Base-by-base conservation (phyloP, 192 early-diverging fungal species). In the Paraglomus brasilianum region DNA sequence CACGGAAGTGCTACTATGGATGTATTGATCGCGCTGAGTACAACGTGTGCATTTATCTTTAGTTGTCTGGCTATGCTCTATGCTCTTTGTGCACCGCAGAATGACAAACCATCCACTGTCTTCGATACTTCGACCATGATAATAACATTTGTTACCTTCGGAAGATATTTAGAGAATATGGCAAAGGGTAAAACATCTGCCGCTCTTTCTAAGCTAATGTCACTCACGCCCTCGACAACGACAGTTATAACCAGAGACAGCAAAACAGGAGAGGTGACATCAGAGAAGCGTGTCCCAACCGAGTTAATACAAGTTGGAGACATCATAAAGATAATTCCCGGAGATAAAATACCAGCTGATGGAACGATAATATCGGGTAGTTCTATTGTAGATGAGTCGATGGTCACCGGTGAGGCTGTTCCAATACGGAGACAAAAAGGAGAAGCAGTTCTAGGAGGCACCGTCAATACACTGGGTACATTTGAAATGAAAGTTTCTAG, bases 1-100 rank as follows among this genome's bases (percentile, higher is more conserved):
- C 94, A 96, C 60, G 86, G 85, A 17, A 86, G 85, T 44, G 93
- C 95, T 67, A 98, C 92, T 61, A 99, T 99, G 97, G 97, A 99
- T 72, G 92, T 97, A 42, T 78, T 99, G 22, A 85, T 99, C 22
- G 81, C 87, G 1, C 79, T 96, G 9, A 93, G 94, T 5, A 99
- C 97, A 1, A 76, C 92, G 44, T 82, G 90, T 11, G 90, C 95
- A 0, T 97, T 92, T 77, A 72, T 82, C 5, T 96, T 94, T 72
- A 94, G 92, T 19, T 80, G 89, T 43, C 78, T 92, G 19, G 85
- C 91, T 48, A 87, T 97, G 76, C 40, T 85, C 6, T 86, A 82
- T 75, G 83, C 88, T 0, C 61, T 93, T 13, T 75, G 88, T 53
- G 41, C 66, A 0, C 77, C 78, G 19, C 66, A 77, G 5, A 78